Base-by-base conservation (phyloP, 345 rosid species). In the Physaria fendleri region DNA sequence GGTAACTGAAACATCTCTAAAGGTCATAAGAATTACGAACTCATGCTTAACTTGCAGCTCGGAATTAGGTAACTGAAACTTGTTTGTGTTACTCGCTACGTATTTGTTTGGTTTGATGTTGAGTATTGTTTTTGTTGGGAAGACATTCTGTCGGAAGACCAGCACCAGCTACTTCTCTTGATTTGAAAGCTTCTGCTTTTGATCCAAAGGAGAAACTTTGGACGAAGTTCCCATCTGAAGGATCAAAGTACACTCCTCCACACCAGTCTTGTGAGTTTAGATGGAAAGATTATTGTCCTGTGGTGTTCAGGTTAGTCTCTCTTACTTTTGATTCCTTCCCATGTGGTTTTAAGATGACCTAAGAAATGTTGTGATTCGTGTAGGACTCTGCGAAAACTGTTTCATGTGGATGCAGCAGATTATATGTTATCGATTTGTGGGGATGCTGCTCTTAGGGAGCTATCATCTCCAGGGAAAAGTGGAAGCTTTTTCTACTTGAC, bases 201-300 rank as follows among this genome's bases (percentile, higher is more conserved):
- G 96, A 93, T 74, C 99, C 99, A 4, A 87, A 53, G 75, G 97
- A 93, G 56, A 89, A 93, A 75, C 82, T 93, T 25, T 94, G 99
- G 99, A 94, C 99, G 5, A 87, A 77, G 40, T 94, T 94, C 67
- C 99, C 97, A 5, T 72, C 97, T 2, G 96, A 81, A 73, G 99
- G 99, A 45, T 83, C 97, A 28, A 93, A 93, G 55, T 73, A 89
- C 64, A 93, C 99, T 55, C 97, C 99, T 28, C 97, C 97, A 40
- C 99, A 93, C 72, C 89, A 77, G 71, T 93, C 96, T 30, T 69
- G 74, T 30, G 99, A 93, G 57, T 93, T 93, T 69, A 89, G 60
- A 70, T 93, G 99, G 99, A 93, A 93, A 72, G 99, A 93, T 50
- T 93, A 93, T 64, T 89, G 99, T 46, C 99, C 97, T 9, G 81